Evolutionary conservation across 192 early-diverging fungal species (phyloP).

Genomic region (Martensiomyces pterosporus): DNA sequence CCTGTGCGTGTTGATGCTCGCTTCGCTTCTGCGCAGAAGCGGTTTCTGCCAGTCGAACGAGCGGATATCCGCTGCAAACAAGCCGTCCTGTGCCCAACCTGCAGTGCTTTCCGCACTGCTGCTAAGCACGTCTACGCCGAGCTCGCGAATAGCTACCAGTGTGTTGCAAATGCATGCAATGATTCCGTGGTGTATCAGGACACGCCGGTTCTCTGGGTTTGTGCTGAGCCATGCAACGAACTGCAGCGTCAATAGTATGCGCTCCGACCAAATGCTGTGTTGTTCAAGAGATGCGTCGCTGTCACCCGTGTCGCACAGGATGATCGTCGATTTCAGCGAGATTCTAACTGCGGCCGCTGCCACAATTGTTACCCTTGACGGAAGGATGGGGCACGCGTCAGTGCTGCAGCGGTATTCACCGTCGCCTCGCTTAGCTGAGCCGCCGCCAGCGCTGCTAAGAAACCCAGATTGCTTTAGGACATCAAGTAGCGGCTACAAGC

Average conservation of each 20-base stretch:
- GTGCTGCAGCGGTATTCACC: too few species aligned
- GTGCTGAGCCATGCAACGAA: constrained; percentile 14
- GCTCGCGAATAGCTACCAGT: constrained; percentile 10
- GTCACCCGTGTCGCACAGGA: neutral
- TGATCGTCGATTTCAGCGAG: neutral
- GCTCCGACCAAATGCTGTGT: too few species aligned
- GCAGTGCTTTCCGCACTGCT: neutral
- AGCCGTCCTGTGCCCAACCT: neutral
- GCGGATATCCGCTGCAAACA: constrained; percentile 16
- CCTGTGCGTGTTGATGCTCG: too few species aligned
- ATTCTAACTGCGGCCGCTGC: neutral
- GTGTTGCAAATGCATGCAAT: constrained; percentile 1
- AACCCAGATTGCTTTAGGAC: neutral
- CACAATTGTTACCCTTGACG: constrained; percentile 11
- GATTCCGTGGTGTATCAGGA: constrained; percentile 25
- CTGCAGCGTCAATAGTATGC: constrained; percentile 17
- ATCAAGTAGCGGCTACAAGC: neutral
- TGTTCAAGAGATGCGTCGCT: neutral
- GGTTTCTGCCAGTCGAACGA: constrained; percentile 13
- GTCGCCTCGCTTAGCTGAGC: too few species aligned
- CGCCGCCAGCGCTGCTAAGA: too few species aligned
- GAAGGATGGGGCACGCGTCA: constrained; percentile 5
- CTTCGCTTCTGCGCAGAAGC: too few species aligned
- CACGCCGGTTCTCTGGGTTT: constrained; percentile 13
- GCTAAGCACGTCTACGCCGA: constrained; percentile 10